Conservation (phyloP, 441 rosid species). For the Viola pubescens region DNA sequence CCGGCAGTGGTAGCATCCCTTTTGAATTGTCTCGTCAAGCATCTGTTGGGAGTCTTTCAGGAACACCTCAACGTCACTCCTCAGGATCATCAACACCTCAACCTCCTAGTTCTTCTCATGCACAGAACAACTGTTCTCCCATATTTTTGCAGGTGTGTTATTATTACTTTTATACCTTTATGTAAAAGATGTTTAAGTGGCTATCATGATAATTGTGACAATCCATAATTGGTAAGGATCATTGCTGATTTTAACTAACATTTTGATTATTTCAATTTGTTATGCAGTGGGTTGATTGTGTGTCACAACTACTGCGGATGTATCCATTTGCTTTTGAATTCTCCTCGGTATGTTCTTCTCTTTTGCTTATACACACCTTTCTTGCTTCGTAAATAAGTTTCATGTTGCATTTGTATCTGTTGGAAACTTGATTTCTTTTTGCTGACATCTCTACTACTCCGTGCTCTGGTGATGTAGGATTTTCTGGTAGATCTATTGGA, state of each 20-base stretch:
- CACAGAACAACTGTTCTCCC: constrained; percentile 78
- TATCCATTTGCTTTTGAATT: constrained; percentile 97
- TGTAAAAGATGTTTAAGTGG: constrained; percentile 4
- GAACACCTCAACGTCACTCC: constrained; percentile 67
- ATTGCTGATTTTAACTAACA: constrained; percentile 1
- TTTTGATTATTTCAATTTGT: constrained; percentile 19
- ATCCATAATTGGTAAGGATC: too few relatives aligned
- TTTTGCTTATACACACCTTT: not conserved
- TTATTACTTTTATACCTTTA: not conserved
- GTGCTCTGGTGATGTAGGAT: constrained; percentile 42
- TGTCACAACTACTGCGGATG: constrained; percentile 84
- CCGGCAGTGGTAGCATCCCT: constrained; percentile 42
- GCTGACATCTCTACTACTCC: constrained; percentile 12
- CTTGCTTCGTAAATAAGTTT: not conserved
- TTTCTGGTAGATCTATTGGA: constrained; percentile 93
- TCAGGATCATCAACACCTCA: constrained; percentile 57
- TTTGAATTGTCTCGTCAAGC: constrained; percentile 68
- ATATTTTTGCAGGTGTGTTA: constrained; percentile 78
- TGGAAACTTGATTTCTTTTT: constrained; percentile 2
- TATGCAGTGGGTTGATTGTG: constrained; percentile 98
- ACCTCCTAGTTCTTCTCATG: constrained; percentile 75
- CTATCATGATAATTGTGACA: constrained; percentile 2
- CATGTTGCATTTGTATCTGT: constrained; percentile 8
- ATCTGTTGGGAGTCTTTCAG: constrained; percentile 63
- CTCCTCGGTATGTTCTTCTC: constrained; percentile 65